Conservation (phyloP, 805 yeast species). For the Candida berthetii region DNA sequence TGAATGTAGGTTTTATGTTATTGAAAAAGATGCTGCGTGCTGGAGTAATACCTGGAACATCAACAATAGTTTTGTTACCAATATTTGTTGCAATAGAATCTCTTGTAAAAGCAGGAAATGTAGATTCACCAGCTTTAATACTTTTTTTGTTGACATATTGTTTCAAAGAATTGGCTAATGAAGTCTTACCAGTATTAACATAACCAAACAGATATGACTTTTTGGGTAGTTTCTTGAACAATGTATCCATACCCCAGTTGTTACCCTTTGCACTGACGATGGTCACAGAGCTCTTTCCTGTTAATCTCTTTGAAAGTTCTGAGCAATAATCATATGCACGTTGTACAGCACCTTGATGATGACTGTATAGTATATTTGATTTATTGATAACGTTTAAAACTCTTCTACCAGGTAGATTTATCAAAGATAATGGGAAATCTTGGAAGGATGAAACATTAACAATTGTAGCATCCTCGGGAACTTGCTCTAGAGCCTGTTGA, state of each 20-base stretch:
- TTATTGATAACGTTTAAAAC: constrained; percentile 29
- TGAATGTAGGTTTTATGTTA: constrained; percentile 19
- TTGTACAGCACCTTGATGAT: constrained; percentile 20
- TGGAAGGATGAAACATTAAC: constrained; percentile 59
- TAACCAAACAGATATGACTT: constrained; percentile 53
- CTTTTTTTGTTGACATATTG: constrained; percentile 5
- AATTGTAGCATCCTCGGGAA: constrained; percentile 39
- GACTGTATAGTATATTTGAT: constrained; percentile 36
- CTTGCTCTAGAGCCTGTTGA: constrained; percentile 21
- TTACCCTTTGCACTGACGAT: constrained; percentile 43
- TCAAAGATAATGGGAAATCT: constrained; percentile 59
- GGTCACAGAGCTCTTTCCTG: constrained; percentile 26
- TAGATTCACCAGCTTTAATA: constrained; percentile 28
- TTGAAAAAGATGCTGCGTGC: constrained; percentile 17
- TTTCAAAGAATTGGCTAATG: constrained; percentile 46
- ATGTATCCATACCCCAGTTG: constrained; percentile 43
- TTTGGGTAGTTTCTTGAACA: constrained; percentile 30
- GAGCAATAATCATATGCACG: constrained; percentile 24
- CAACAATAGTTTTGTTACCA: constrained; percentile 23
- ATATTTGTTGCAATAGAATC: constrained; percentile 35
- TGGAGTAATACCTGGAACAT: constrained; percentile 33
- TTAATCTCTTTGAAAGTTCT: constrained; percentile 26
- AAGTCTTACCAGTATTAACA: constrained; percentile 67
- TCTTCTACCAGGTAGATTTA: not conserved
- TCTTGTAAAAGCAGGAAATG: constrained; percentile 70